Base-by-base conservation (phyloP, 2,329 filamentous ascomycete species). In the Trichoderma sp. region DNA sequence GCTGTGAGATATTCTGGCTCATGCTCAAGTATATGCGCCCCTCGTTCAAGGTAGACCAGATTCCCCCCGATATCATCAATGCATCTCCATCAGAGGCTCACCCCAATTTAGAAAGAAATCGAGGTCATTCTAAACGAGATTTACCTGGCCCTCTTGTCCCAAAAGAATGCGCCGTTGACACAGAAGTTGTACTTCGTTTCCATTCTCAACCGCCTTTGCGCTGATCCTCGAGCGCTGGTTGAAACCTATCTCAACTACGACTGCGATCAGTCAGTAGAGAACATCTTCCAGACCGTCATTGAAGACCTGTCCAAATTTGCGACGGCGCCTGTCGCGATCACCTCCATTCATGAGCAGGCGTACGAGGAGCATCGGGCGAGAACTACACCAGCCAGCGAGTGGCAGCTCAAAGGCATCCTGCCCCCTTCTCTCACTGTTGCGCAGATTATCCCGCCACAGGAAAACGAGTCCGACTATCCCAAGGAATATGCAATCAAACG, bases 181-280 rank as follows among this genome's bases (percentile, higher is more conserved):
- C 95, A 99, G 76, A 99, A 98, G 79, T 87, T 95, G 65, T 93
- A 94, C 76, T 95, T 98, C 72, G 87, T 99, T 78, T 89, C 89
- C 69, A 88, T 99, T 29, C 84, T 99, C 63, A 91, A 92, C 73
- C 87, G 94, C 68, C 84, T 99, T 57, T 94, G 91, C 68, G 89
- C 88, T 17, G 95, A 99, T 76, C 92, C 94, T 2, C 87, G 92
- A 71, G 94, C 93, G 0, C 79, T 99, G 58, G 95, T 99, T 17
- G 95, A 99, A 79, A 90, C 94, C 15, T 99, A 99, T 78, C 86
- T 99, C 70, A 99, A 99, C 79, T 99, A 99, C 76, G 95, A 99
- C 77, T 99, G 95, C 80, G 96, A 98, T 75, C 87, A 94, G 69
- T 93, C 93, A 48, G 87, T 98, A 69, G 94, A 98, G 80, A 99